Base-by-base conservation (phyloP, 2,329 filamentous ascomycete species). In the Clonostachys rhizophaga region DNA sequence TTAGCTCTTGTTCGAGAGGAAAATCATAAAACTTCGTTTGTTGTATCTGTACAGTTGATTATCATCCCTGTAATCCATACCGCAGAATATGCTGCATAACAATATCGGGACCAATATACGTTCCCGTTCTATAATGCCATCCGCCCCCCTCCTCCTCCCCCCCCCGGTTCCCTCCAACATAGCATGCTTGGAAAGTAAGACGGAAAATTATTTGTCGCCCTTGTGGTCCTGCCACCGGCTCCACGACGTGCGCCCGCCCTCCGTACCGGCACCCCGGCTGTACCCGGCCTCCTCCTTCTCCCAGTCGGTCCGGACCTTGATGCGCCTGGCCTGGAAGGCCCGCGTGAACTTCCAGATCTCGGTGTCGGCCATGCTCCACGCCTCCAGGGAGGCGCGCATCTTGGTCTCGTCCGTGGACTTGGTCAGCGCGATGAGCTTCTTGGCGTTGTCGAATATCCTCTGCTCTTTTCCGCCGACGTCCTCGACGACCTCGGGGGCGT, bases 331-430 rank as follows among this genome's bases (percentile, higher is more conserved):
- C 44, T 83, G 68, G 52, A 79, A 89, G 0, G 87, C 86, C 36
- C 83, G 71, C 6, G 83, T 76, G 58, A 91, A 91, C 57, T 79
- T 81, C 87, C 87, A 92, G 2, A 83, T 82, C 65, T 92, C 87
- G 2, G 83, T 84, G 57, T 92, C 88, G 1, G 82, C 86, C 53
- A 90, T 61, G 59, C 81, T 84, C 81, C 81, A 85, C 11, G 79
- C 77, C 60, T 85, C 81, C n/a, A 82, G 67, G 6, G 77, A 80
- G 18, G 72, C 65, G 7, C 74, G 72, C n/a, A 81, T 52, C 43
- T 66, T 65, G 5, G 74, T 62, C 42, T 79, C 71, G 5, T 66
- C 59, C 1, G 65, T 63, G 5, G 66, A 58, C 54, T 72, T 71
- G 51, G 65, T 72, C 44, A 77, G 60, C 24, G 78, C 74, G 56